Percentiles rank a stretch among this genome's conserved stretches.
Evolutionary conservation across 169 alveolate species (phyloP).

Genomic region (Plasmodium ovale): DNA sequence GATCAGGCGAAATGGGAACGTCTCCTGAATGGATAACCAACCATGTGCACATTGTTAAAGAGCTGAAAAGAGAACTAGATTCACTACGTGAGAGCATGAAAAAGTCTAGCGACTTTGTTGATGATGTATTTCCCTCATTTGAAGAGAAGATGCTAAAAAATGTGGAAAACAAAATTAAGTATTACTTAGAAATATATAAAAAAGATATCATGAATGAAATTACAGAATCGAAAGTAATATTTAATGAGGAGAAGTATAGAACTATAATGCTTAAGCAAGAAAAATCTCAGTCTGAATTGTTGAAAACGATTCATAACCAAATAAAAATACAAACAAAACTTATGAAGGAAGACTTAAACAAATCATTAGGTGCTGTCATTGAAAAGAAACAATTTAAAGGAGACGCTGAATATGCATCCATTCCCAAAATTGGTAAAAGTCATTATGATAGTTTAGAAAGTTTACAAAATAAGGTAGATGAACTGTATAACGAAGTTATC

Average conservation of each 20-base stretch:
- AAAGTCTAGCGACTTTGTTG: constrained; percentile 26
- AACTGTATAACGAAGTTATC: constrained; percentile 67
- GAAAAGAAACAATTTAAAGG: constrained; percentile 44
- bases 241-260: constrained; percentile 68
- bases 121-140: constrained; percentile 33
- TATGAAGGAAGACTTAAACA: constrained; percentile 61
- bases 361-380: constrained; percentile 11
- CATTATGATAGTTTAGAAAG: constrained; percentile 27
- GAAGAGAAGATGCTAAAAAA: constrained; percentile 42
- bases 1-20: background rate
- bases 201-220: constrained; percentile 70
- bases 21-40: background rate
- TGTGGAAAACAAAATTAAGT: constrained; percentile 55
- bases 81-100: constrained; percentile 27
- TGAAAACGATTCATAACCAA: constrained; percentile 51
- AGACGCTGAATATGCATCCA: background rate
- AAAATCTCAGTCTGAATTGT: constrained; percentile 31
- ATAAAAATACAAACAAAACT: constrained; percentile 46
- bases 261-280: constrained; percentile 35
- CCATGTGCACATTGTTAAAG: background rate
- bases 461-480: constrained; percentile 70
- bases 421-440: background rate
- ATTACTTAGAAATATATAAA: constrained; percentile 72
- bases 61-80: constrained; percentile 33
- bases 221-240: constrained; percentile 64